These are phyloP conservation scores for Termitomyces sp. DNA, from an alignment of 1,284 basidiomycete genomes.

Conservation along the genomic window DNA sequence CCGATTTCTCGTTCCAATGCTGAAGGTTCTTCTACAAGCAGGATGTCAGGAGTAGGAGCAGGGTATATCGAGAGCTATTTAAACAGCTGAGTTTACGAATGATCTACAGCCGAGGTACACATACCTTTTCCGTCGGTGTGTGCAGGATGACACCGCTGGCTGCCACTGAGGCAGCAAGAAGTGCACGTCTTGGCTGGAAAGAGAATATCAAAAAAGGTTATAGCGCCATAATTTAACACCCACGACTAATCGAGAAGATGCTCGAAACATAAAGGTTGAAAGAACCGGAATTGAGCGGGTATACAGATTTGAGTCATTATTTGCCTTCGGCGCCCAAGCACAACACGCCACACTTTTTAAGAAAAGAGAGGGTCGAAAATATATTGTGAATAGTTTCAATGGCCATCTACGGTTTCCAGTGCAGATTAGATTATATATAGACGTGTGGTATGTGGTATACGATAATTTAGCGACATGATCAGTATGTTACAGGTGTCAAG, in stretches of 20 bases:
- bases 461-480: not conserved
- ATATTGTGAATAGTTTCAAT: not conserved
- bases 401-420: not conserved
- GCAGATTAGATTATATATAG: not conserved
- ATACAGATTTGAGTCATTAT: not conserved
- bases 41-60: conserved; percentile 47
- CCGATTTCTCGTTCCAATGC: conserved; percentile 72
- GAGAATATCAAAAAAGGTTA: not conserved
- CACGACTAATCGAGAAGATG: conserved; percentile 15
- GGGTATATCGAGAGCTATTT: conserved; percentile 78
- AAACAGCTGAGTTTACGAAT: not conserved
- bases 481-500: not conserved
- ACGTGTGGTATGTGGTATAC: not conserved
- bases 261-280: conserved; percentile 14
- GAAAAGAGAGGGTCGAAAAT: too few species aligned
- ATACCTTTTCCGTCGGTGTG: conserved; percentile 26
- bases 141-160: conserved; percentile 25
- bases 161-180: conserved; percentile 27
- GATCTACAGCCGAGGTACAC: not conserved
- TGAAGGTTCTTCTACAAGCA: conserved; percentile 71
- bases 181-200: conserved; percentile 27
- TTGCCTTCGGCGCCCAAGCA: not conserved
- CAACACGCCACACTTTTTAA: not conserved
- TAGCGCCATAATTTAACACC: not conserved
- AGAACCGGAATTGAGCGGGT: not conserved